Evolutionary conservation across 768 basidiomycete species (phyloP).

Genomic region (Suillus lakei): DNA sequence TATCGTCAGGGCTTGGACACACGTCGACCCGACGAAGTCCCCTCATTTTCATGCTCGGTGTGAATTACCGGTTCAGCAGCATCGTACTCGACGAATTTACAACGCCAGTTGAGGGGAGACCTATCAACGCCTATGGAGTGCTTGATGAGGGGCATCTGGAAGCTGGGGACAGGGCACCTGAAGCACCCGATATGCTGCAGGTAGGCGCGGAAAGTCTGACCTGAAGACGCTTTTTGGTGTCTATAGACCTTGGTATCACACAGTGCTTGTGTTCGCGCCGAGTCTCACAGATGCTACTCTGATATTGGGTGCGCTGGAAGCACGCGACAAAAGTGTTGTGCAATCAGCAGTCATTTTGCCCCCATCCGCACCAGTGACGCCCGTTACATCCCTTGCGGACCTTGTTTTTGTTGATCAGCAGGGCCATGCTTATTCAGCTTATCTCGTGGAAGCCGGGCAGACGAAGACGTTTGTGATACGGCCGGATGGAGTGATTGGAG

Average conservation of each 20-base stretch:
- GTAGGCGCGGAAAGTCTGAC: slow-evolving; percentile 7
- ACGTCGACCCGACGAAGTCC: slow-evolving; percentile 23
- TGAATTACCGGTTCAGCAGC: slow-evolving; percentile 20
- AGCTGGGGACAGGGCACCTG: slow-evolving; percentile 17
- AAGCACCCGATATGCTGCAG: slow-evolving; percentile 22
- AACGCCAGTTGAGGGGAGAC: background rate
- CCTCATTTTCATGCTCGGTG: slow-evolving; percentile 34
- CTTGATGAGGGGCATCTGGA: slow-evolving; percentile 15
- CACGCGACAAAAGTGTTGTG: background rate
- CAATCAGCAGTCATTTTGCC: slow-evolving; percentile 10
- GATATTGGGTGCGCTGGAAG: background rate
- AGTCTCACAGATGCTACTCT: slow-evolving; percentile 13
- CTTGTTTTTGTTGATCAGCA: slow-evolving; percentile 38
- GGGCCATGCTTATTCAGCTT: slow-evolving; percentile 41
- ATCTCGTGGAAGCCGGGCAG: slow-evolving; percentile 36
- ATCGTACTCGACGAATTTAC: slow-evolving; percentile 16
- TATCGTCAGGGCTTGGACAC: background rate
- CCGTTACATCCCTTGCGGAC: slow-evolving; percentile 20
- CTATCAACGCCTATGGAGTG: slow-evolving; percentile 12
- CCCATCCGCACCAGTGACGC: background rate
- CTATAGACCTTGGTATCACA: slow-evolving; percentile 24
- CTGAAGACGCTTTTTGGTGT: slow-evolving; percentile 32
- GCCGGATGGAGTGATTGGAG: slow-evolving; percentile 26
- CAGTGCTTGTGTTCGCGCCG: slow-evolving; percentile 13
- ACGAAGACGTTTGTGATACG: slow-evolving; percentile 40